phyloP scores from a whole-genome alignment of 495 filamentous ascomycete genomes.

The Podospora appendiculata region DNA sequence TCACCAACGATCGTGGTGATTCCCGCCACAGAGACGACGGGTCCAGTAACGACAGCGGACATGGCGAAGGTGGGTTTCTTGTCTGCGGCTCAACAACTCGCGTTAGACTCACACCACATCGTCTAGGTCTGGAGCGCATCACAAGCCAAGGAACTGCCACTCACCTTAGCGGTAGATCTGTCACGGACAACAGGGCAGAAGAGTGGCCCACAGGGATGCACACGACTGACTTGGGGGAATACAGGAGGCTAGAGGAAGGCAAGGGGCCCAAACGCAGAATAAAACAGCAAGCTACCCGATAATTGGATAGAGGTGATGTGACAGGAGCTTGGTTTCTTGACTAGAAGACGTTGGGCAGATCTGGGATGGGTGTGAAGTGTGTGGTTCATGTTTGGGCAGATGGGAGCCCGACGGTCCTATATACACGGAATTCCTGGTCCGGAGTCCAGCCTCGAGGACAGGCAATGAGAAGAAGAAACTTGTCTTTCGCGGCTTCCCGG shows the following conservation, averaged over 20 bases:
- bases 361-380: background rate
- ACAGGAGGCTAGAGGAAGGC: background rate
- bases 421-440: background rate
- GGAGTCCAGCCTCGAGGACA: too few relatives aligned
- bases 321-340: too few relatives aligned
- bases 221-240: background rate
- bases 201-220: background rate
- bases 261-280: too few relatives aligned
- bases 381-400: background rate
- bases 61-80: constrained; percentile 10
- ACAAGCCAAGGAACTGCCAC: background rate
- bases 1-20: constrained; percentile 11
- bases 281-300: too few relatives aligned
- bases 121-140: background rate
- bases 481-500: too few relatives aligned
- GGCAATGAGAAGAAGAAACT: background rate
- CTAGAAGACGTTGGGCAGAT: too few relatives aligned
- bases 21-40: constrained; percentile 15
- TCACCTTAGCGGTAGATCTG: background rate
- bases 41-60: constrained; percentile 14
- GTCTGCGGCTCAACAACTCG: constrained; percentile 3
- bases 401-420: background rate
- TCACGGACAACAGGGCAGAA: background rate
- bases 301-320: too few relatives aligned
- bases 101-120: constrained; percentile 6